Evolutionary conservation across 1,139 yeast species (phyloP).

Genomic region (Blastobotrys capitulatus): DNA sequence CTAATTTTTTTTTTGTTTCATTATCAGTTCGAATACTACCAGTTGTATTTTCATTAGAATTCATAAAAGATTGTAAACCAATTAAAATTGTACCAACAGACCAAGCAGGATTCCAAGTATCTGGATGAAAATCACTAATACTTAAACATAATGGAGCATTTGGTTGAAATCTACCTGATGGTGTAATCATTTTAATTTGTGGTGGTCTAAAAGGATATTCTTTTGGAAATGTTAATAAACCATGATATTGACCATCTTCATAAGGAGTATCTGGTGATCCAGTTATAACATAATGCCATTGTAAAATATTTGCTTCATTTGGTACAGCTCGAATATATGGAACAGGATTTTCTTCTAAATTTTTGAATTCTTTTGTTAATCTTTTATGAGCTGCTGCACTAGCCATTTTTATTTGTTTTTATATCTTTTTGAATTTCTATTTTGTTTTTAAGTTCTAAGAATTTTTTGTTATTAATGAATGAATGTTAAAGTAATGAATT

Average conservation of each 20-base stretch:
- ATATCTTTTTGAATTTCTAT: not conserved
- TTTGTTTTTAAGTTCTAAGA: no score
- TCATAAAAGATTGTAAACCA: conserved; percentile 81
- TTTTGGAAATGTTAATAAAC: conserved; percentile 72
- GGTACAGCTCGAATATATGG: conserved; percentile 83
- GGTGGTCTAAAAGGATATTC: conserved; percentile 95
- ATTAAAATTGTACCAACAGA: conserved; percentile 78
- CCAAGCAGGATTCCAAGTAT: conserved; percentile 95
- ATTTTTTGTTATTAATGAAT: no score
- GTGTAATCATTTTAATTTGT: conserved; percentile 81
- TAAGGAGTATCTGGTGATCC: conserved; percentile 90
- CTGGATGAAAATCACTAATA: conserved; percentile 92
- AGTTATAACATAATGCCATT: conserved; percentile 71
- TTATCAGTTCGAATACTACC: conserved; percentile 45
- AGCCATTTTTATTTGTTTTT: conserved; percentile 26
- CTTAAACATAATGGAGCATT: conserved; percentile 77
- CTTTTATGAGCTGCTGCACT: conserved; percentile 34
- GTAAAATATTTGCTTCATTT: conserved; percentile 58
- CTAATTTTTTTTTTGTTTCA: conserved; percentile 40
- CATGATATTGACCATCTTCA: conserved; percentile 84
- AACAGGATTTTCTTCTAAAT: conserved; percentile 68
- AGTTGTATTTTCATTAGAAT: conserved; percentile 28
- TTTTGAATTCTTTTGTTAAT: conserved; percentile 74
- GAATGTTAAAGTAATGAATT: no score
- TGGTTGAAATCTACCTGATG: conserved; percentile 72